Base-by-base conservation (phyloP, 148 eudicot genomes). In the Fallopia convolvulus region DNA sequence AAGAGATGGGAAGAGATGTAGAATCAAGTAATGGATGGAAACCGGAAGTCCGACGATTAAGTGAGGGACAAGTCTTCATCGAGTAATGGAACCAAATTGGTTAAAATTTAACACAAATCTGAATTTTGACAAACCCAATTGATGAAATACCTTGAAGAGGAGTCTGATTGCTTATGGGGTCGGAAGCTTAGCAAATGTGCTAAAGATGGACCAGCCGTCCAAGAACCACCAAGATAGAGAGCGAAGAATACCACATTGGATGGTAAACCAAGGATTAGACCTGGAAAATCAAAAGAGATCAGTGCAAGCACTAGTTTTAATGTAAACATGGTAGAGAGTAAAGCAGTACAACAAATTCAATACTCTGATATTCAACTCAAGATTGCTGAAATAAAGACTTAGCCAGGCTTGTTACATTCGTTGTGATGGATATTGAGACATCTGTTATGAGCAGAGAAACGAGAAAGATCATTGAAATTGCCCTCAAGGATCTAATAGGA, bases 371-470 rank as follows among this genome's bases (percentile, higher is more conserved):
- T 84, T 79, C 81, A 86, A 70, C 81, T 84, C 78, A 80, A 81
- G 68, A 81, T 83, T 80, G 80, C 77, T 42, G 87, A 75, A 79
- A 86, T 49, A 83, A 81, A 72, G 88, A 90, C 26, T 77, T 90
- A 83, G 83, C 85, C 11, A 80, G 80, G 72, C 86, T 75, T 60
- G 78, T 81, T 39, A 90, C 97, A 18, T 65, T 88, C 74, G 82
- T 94, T 70, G 87, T 86, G 48, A 88, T 94, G 66, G 98, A 94
- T 81, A 86, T 92, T 74, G 98, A 94, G 79, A 94, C 97, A 50
- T 89, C 97, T 73, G 97, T 97, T 44, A 75, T 92, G 49, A 74
- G 85, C 48, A 89, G 93, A 77, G 83, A 75, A 41, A 23, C 18
- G 21, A 90, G 83, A 40, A 79, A 92, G 77, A 92, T 94, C 7